These are phyloP conservation scores for Candida albicans DNA, from an alignment of 1,139 yeast species.

Conservation along the genomic window DNA sequence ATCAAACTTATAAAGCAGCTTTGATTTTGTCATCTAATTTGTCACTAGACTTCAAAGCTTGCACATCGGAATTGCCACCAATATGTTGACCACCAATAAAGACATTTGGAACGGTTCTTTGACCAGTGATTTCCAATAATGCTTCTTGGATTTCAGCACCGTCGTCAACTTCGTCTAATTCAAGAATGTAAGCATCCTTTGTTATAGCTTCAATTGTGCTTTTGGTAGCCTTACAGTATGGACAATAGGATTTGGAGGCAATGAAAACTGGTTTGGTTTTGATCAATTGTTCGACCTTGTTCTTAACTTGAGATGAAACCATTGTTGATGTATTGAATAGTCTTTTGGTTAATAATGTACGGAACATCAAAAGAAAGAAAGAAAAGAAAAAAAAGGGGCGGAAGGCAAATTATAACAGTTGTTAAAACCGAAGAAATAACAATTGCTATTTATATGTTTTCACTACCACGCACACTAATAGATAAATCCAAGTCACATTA, in stretches of 20 bases:
- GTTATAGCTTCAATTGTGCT: slow-evolving; percentile 53
- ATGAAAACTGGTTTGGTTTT: slow-evolving; percentile 70
- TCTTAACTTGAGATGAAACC: slow-evolving; percentile 51
- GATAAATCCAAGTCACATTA: too few species aligned
- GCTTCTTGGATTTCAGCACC: slow-evolving; percentile 71
- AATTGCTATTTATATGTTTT: too few species aligned
- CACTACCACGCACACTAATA: too few species aligned
- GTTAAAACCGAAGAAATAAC: too few species aligned
- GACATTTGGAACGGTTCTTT: slow-evolving; percentile 89
- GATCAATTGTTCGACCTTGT: slow-evolving; percentile 65
- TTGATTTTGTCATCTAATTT: slow-evolving; percentile 38
- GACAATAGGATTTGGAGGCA: slow-evolving; percentile 77
- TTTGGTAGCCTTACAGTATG: slow-evolving; percentile 70
- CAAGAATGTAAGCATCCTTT: slow-evolving; percentile 59
- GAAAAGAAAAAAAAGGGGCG: background rate
- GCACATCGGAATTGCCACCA: slow-evolving; percentile 92
- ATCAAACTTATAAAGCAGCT: slow-evolving; percentile 34
- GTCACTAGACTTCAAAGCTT: slow-evolving; percentile 48
- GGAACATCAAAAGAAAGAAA: background rate
- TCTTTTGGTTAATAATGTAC: background rate
- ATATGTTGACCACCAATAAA: slow-evolving; percentile 88
- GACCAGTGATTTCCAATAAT: slow-evolving; percentile 75
- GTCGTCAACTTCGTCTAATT: slow-evolving; percentile 53
- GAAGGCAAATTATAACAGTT: background rate
- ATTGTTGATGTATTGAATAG: slow-evolving; percentile 15